phyloP scores from a whole-genome alignment of 2,329 filamentous ascomycete species.

The Pestalotiopsis sp. region DNA sequence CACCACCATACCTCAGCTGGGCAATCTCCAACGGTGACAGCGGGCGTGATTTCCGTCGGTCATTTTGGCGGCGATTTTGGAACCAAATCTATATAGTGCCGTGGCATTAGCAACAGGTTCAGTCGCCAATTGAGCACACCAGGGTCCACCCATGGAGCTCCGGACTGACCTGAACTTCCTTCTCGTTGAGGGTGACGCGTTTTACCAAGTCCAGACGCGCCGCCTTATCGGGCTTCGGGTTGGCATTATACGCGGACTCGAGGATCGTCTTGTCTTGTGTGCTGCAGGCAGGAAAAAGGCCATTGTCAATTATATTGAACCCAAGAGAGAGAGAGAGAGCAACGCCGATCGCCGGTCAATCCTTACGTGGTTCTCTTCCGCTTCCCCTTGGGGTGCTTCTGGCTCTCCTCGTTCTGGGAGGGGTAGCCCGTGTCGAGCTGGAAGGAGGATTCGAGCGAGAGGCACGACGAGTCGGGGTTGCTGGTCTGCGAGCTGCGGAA shows the following conservation, averaged over 20 bases:
- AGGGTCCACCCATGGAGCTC: slow-evolving; percentile 12
- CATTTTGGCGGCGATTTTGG: slow-evolving; percentile 91
- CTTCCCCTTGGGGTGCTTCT: slow-evolving; percentile 58
- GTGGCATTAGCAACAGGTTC: slow-evolving; percentile 20
- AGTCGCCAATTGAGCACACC: slow-evolving; percentile 4
- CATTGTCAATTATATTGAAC: slow-evolving; percentile 18
- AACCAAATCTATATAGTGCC: slow-evolving; percentile 79
- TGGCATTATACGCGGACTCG: slow-evolving; percentile 79
- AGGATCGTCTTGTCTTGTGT: slow-evolving; percentile 87
- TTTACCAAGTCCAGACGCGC: slow-evolving; percentile 82
- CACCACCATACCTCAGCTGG: slow-evolving; percentile 53
- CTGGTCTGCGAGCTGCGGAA: slow-evolving; percentile 26
- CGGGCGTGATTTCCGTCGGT: slow-evolving; percentile 83
- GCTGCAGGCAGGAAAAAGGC: slow-evolving; percentile 43
- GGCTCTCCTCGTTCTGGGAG: slow-evolving; percentile 26
- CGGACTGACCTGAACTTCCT: slow-evolving; percentile 85
- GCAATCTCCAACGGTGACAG: slow-evolving; percentile 76
- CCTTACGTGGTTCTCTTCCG: slow-evolving; percentile 64
- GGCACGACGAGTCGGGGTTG: slow-evolving; percentile 27
- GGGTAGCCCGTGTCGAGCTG: slow-evolving; percentile 30
- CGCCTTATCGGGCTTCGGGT: slow-evolving; percentile 89
- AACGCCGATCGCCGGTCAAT: background rate
- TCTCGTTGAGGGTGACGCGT: slow-evolving; percentile 86
- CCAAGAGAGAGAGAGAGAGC: background rate
- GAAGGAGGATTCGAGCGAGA: slow-evolving; percentile 36